phyloP scores from a whole-genome alignment of 2,329 filamentous ascomycete genomes.

The Botryotinia globosa region DNA sequence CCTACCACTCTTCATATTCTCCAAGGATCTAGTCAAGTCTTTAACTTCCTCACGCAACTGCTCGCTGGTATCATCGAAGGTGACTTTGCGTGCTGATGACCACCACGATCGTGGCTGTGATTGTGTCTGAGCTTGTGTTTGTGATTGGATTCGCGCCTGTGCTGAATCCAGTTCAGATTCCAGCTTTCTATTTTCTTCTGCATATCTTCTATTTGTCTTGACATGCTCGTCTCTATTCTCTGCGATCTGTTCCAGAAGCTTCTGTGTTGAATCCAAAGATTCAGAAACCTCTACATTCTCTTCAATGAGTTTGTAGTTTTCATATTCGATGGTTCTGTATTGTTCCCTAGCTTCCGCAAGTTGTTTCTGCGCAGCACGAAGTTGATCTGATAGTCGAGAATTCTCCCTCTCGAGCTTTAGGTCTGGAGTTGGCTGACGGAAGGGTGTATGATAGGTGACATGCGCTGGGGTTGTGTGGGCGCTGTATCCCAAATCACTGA shows the following conservation, averaged over 20 bases:
- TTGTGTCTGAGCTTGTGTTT: neutral
- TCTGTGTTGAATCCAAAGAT: neutral
- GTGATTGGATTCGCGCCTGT: neutral
- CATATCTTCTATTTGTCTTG: neutral
- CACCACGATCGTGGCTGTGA: neutral
- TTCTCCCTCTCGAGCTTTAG: neutral
- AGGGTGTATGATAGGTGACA: neutral
- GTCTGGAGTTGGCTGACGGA: neutral
- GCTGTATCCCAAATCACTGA: neutral
- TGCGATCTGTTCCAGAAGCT: neutral
- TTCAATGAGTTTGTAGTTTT: neutral
- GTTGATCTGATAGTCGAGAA: neutral
- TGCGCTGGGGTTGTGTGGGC: neutral
- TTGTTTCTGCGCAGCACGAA: neutral
- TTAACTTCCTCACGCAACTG: neutral
- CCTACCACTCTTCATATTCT: neutral
- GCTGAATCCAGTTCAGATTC: neutral
- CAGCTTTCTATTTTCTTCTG: neutral
- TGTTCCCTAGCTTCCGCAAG: neutral
- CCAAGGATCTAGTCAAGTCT: neutral
- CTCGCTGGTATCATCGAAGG: neutral
- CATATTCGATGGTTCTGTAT: neutral
- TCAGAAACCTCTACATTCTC: neutral
- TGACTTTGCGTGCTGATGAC: neutral
- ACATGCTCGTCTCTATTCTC: conserved; percentile 7